Conservation (phyloP, 805 yeast species). For the Spathaspora passalidarum region DNA sequence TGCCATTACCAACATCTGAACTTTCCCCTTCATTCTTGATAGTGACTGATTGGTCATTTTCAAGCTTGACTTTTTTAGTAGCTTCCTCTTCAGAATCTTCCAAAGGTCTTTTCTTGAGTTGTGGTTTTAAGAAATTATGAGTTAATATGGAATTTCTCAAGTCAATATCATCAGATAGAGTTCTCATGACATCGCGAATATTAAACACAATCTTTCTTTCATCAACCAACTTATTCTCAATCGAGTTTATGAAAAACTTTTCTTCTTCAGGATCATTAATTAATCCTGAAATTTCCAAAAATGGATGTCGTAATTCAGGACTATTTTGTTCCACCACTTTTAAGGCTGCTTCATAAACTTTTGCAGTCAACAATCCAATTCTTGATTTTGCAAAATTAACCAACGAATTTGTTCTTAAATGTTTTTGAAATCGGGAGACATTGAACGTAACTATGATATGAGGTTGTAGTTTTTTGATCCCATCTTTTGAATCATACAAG, state of each 20-base stretch:
- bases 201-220: conserved; percentile 33
- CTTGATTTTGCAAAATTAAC: conserved; percentile 61
- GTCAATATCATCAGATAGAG: conserved; percentile 40
- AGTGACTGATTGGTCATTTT: conserved; percentile 10
- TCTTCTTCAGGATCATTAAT: conserved; percentile 49
- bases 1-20: conserved; percentile 9
- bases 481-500: conserved; percentile 24
- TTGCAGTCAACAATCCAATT: conserved; percentile 66
- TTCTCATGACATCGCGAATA: conserved; percentile 30
- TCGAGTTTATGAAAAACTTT: conserved; percentile 19
- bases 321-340: conserved; percentile 55
- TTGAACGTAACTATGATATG: conserved; percentile 56
- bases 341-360: conserved; percentile 60
- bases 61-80: conserved; percentile 21
- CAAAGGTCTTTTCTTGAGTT: conserved; percentile 16
- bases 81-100: conserved; percentile 11
- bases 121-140: conserved; percentile 39
- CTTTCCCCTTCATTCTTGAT: not conserved
- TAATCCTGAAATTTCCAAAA: conserved; percentile 45
- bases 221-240: conserved; percentile 34
- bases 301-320: conserved; percentile 39
- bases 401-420: conserved; percentile 62
- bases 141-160: conserved; percentile 45
- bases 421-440: conserved; percentile 63
- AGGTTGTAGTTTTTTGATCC: conserved; percentile 45